Base-by-base conservation (phyloP, 2,329 filamentous ascomycete genomes). In the Epichloe festucae region DNA sequence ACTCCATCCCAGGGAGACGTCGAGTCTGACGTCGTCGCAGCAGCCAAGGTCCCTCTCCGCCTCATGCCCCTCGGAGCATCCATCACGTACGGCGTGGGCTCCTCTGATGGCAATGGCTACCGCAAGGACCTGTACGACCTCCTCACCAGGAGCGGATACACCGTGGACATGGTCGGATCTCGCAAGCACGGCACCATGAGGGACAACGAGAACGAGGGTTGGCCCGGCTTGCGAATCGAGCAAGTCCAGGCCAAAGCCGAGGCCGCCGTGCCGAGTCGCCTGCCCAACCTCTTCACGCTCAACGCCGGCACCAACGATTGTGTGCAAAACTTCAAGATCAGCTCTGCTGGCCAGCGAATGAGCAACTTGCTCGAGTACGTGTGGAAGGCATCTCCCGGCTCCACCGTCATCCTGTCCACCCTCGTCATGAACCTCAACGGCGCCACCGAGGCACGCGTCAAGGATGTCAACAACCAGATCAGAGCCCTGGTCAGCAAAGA, bases 221-320 rank as follows among this genome's bases (percentile, higher is more conserved):
- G 71, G 65, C 65, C 68, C 0, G 71, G 67, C 23, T 61, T 63
- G 43, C 66, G 67, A 46, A 67, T 76, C 59, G 66, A 65, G 31
- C 54, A 72, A 55, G 65, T 73, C 38, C 53, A 60, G 43, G 57
- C 31, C 31, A 69, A 67, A 52, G 69, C 68, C 23, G 54, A 55
- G 27, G 35, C 17, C 4, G 62, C 65, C 1, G 63, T 71, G 4
- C 62, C 63, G 1, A 21, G 53, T 2, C 60, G 57, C 31, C 60
- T 63, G 51, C 71, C 71, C 10, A 71, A 73, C 54, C 55, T 73
- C 35, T 57, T 73, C 47, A 60, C 67, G 27, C 57, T 73, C 57
- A 72, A 73, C 57, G 65, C 62, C 11, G 71, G 71, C 48, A 73
- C 71, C 46, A 73, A 73, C 54, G 70, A 74, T 56, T 70, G 68